A percentile compares a stretch with the other conserved stretches of the same genome.
These are phyloP conservation scores for Aspergillus spinulosporus DNA, from an alignment of 2,329 filamentous ascomycete genomes.

Conservation along the genomic window DNA sequence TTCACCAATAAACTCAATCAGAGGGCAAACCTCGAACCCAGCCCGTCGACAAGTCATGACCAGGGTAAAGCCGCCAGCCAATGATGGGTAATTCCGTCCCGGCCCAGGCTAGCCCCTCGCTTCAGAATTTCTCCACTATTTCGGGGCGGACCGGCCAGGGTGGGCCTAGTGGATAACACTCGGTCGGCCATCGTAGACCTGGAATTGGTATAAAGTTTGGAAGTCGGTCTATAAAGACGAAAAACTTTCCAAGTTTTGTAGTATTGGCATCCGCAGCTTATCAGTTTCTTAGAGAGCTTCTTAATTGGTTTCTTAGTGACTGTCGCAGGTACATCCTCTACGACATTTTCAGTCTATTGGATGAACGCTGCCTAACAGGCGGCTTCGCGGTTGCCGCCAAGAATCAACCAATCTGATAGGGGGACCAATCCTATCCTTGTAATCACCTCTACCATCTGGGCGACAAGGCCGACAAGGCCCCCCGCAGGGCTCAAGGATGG, in stretches of 20 bases:
- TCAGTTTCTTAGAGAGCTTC: no score
- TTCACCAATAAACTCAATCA: constrained; percentile 1
- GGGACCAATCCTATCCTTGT: no score
- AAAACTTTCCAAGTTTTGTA: no score
- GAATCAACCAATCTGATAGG: no score
- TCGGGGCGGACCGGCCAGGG: constrained; percentile 7
- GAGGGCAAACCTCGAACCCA: neutral
- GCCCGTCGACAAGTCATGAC: neutral
- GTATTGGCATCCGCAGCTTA: no score
- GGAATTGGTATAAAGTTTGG: no score
- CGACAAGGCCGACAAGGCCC: neutral
- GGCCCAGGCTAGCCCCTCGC: neutral
- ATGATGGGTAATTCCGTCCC: neutral
- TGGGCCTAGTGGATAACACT: constrained; percentile 4
- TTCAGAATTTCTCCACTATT: neutral
- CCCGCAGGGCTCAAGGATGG: neutral
- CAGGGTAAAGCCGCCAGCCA: neutral
- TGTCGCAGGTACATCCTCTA: no score
- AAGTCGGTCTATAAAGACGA: no score
- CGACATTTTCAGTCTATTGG: no score
- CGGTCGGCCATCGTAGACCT: neutral
- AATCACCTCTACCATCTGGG: neutral
- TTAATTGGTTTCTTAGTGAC: no score
- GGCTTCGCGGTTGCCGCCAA: no score
- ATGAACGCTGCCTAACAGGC: no score